Percentiles rank a stretch among this genome's conserved stretches.
Conservation (phyloP, 169 alveolate genomes). For the Condylostoma magnum region DNA sequence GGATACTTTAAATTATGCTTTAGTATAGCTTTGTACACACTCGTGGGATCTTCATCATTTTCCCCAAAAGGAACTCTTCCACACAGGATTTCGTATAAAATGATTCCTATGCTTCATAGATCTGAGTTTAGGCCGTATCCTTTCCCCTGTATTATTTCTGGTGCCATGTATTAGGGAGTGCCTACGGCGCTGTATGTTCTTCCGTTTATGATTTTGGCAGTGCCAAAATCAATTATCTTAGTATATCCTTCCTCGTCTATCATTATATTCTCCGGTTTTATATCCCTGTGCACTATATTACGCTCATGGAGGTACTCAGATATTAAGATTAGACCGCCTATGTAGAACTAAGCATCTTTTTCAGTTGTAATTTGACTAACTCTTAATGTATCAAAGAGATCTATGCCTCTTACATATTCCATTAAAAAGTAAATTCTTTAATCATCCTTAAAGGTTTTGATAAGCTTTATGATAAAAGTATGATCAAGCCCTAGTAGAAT, state of each 20-base stretch:
- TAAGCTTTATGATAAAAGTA: constrained; percentile 71
- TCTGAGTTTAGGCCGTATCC: constrained; percentile 78
- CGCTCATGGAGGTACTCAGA: constrained; percentile 53
- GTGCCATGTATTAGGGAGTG: constrained; percentile 68
- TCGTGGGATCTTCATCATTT: constrained; percentile 65
- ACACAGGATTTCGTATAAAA: constrained; percentile 76
- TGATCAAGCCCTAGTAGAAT: constrained; percentile 31
- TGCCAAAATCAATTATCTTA: constrained; percentile 64
- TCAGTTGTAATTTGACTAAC: constrained; percentile 42
- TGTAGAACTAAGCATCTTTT: constrained; percentile 48
- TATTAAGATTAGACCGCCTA: constrained; percentile 44
- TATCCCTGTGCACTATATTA: constrained; percentile 62
- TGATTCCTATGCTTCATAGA: constrained; percentile 80
- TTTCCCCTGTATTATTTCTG: constrained; percentile 62
- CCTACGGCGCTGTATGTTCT: constrained; percentile 61
- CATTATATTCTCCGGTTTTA: constrained; percentile 74
- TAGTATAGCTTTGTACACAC: constrained; percentile 56
- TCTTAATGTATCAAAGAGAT: constrained; percentile 58
- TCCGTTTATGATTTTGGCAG: constrained; percentile 45
- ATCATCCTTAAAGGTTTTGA: constrained; percentile 58
- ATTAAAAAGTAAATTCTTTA: constrained; percentile 57
- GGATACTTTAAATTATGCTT: constrained; percentile 42
- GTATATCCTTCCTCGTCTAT: constrained; percentile 68
- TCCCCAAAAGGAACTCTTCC: constrained; percentile 81
- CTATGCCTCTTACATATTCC: constrained; percentile 70